Conservation (phyloP, 169 alveolate genomes). For the Plasmodium knowlesi region DNA sequence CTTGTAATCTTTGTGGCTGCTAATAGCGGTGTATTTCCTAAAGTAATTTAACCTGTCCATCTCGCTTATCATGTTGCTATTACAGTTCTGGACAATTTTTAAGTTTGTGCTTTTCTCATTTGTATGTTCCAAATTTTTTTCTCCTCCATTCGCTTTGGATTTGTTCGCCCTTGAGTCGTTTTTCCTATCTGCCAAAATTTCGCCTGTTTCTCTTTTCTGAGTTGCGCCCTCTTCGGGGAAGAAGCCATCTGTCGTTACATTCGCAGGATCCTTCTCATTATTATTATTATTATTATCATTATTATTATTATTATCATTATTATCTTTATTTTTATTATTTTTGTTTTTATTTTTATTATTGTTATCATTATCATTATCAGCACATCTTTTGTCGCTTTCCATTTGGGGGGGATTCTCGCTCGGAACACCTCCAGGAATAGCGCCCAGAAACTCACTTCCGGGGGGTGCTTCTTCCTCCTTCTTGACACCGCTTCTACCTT, state of each 20-base stretch:
- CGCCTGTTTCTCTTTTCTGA: neutral
- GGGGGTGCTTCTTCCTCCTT: neutral
- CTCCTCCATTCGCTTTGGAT: neutral
- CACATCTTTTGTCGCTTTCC: neutral
- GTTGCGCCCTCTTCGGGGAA: neutral
- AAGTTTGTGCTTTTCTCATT: neutral
- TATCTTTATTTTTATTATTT: too few relatives aligned
- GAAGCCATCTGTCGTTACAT: neutral
- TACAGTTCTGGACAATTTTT: neutral
- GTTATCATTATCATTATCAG: neutral
- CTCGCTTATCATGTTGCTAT: neutral
- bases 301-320: too few relatives aligned
- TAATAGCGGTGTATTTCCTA: neutral
- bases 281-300: neutral
- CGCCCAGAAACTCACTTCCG: neutral
- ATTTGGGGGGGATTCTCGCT: neutral
- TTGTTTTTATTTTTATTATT: too few relatives aligned
- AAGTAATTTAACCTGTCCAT: conserved; percentile 1
- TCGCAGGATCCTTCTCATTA: neutral
- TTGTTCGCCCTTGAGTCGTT: neutral
- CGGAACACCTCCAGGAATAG: neutral
- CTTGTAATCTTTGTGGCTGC: conserved; percentile 28
- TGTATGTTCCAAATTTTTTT: neutral
- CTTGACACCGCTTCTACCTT: neutral
- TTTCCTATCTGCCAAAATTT: neutral